Percentiles rank a stretch among this genome's conserved stretches.
Conservation (phyloP, 2,329 filamentous ascomycete species). For the Orbilia quercus region DNA sequence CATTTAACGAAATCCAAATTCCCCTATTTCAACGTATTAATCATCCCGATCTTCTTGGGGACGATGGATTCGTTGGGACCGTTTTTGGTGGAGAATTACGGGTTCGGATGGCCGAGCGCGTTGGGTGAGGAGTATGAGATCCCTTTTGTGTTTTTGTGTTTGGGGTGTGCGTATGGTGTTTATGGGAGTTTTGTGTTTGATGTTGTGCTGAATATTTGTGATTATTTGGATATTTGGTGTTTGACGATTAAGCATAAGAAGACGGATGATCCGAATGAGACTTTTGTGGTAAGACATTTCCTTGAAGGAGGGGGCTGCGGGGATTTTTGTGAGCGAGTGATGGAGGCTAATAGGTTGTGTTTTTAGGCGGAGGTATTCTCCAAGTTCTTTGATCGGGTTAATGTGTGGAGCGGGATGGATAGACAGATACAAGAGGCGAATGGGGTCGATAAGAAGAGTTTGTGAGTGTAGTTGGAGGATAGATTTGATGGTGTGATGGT, state of each 20-base stretch:
- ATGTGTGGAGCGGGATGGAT: conserved; percentile 35
- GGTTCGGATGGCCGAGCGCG: conserved; percentile 77
- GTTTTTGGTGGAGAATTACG: conserved; percentile 68
- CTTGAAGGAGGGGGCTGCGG: too few species aligned
- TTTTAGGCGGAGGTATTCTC: conserved; percentile 49
- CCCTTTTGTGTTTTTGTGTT: conserved; percentile 86
- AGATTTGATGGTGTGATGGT: neutral
- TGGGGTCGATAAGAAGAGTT: conserved; percentile 40
- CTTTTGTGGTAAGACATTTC: conserved; percentile 42
- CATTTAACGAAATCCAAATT: conserved; percentile 89
- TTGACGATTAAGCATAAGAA: conserved; percentile 86
- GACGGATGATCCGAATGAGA: conserved; percentile 48
- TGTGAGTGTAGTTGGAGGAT: neutral
- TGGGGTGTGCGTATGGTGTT: conserved; percentile 86
- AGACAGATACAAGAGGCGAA: conserved; percentile 14
- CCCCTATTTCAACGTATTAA: conserved; percentile 88
- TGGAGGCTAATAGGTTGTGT: conserved; percentile 12
- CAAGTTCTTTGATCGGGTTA: conserved; percentile 45
- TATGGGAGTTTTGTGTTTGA: conserved; percentile 98
- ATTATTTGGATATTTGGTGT: conserved; percentile 98
- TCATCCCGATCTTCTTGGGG: conserved; percentile 79
- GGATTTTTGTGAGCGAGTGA: too few species aligned
- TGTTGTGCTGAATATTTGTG: conserved; percentile 96
- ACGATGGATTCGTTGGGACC: conserved; percentile 85
- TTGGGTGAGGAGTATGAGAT: conserved; percentile 85